Base-by-base conservation (phyloP, 129 eudicot genomes). In the Flaveria ramosissima region DNA sequence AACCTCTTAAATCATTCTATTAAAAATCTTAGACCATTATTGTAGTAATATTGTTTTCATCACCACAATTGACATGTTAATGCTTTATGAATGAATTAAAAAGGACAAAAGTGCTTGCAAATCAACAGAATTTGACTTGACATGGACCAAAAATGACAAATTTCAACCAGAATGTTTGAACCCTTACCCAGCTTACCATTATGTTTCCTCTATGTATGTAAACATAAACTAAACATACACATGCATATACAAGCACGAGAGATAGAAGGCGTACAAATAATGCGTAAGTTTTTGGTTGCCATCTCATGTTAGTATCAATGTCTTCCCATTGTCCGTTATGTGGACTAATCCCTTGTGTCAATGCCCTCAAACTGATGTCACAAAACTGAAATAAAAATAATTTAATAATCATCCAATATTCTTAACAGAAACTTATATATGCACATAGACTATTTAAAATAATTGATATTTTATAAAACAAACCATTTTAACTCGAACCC, bases 201-300 rank as follows among this genome's bases (percentile, higher is more conserved):
- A 20, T 41, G 77, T 9, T 15, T 17, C 53, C 19, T 73, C 51
- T 13, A 61, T 13, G 42, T 27, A 11, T 24, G 9, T 59, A 21
- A 21, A 21, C 36, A 21, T 48, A 45, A 45, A 45, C 19, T 46
- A 50, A 3, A 46, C 48, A 59, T 10, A 74, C 57, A 26, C 16
- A 47, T 7, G 62, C 6, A 9, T 45, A 62, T 74, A 27, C 43
- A 46, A 30, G 84, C 67, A 73, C 16, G 70, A 42, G 74, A 70
- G 84, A 62, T 69, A 78, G 85, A 80, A 87, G 70, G 74, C 82
- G 48, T 84, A 92, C 98, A 80, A 88, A 90, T 66, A 92, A 71
- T 16, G 98, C 86, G 74, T 81, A 92, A 15, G 92, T 92, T 86
- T 80, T 90, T 42, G 98, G 96, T 52, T 86, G 86, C 98, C 96